These are phyloP conservation scores for Quercus variabilis DNA, from an alignment of 306 rosid genomes.

Conservation along the genomic window DNA sequence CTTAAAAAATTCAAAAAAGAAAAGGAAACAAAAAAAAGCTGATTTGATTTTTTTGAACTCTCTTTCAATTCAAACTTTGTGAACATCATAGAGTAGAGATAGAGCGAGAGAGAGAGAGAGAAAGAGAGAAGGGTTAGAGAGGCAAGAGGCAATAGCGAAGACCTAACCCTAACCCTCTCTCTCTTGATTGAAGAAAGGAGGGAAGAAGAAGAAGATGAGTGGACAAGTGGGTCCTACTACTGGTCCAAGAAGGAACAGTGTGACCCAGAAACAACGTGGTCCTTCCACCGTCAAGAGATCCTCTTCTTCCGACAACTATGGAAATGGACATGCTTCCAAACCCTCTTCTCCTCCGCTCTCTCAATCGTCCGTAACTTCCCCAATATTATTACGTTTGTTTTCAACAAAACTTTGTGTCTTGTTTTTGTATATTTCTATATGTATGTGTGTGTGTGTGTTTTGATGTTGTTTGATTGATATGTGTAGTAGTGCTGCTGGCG, in stretches of 20 bases:
- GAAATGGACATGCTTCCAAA: constrained; percentile 38
- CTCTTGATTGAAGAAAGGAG: background rate
- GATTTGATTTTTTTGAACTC: too few relatives aligned
- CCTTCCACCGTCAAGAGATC: constrained; percentile 52
- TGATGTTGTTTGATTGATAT: background rate
- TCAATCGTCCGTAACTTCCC: constrained; percentile 29
- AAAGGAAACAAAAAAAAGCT: too few relatives aligned
- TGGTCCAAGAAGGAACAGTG: constrained; percentile 42
- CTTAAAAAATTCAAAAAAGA: too few relatives aligned
- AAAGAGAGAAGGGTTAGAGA: too few relatives aligned
- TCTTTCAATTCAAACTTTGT: too few relatives aligned
- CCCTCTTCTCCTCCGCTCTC: constrained; percentile 66
- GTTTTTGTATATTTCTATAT: too few relatives aligned
- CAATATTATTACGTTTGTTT: too few relatives aligned
- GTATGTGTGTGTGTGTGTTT: too few relatives aligned
- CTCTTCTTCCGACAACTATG: constrained; percentile 34
- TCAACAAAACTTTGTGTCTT: too few relatives aligned
- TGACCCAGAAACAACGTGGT: constrained; percentile 44
- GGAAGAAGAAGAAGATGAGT: constrained; percentile 44
- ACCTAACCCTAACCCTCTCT: background rate
- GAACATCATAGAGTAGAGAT: too few relatives aligned
- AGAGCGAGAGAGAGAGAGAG: too few relatives aligned
- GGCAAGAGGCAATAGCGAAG: too few relatives aligned
- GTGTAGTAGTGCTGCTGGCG: constrained; percentile 63
- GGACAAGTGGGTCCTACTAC: constrained; percentile 41